Evolutionary conservation across 2,329 filamentous ascomycete genomes (phyloP).

Genomic region (Didymella pinodella): DNA sequence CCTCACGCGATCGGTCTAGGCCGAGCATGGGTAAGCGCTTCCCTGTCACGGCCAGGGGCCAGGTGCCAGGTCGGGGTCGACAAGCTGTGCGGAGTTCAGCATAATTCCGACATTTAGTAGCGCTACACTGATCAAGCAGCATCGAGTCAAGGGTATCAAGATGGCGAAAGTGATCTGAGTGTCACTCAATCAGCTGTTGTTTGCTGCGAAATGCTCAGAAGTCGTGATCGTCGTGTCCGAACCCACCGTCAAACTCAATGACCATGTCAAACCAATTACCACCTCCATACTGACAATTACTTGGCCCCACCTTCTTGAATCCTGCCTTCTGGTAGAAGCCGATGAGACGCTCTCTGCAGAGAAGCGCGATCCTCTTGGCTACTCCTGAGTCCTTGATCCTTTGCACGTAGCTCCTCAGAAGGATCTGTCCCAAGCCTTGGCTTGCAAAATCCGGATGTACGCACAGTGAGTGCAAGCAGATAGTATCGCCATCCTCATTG

Average conservation of each 20-base stretch:
- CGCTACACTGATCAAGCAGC: too few relatives aligned
- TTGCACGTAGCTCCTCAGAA: conserved; percentile 80
- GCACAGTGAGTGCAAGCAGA: conserved; percentile 83
- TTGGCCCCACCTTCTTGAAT: conserved; percentile 73
- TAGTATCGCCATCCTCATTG: conserved; percentile 74
- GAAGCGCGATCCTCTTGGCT: conserved; percentile 75
- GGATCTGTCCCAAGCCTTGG: conserved; percentile 74
- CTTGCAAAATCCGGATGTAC: conserved; percentile 78
- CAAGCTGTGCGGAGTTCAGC: too few relatives aligned
- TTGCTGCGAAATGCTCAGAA: background rate
- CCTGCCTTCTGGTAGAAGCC: conserved; percentile 78
- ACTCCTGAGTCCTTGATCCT: conserved; percentile 74
- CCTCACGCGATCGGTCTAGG: too few relatives aligned
- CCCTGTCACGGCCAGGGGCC: too few relatives aligned
- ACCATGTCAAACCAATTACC: conserved; percentile 88
- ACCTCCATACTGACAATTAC: conserved; percentile 75
- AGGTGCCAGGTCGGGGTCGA: too few relatives aligned
- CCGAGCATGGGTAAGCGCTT: too few relatives aligned
- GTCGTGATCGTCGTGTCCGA: conserved; percentile 23
- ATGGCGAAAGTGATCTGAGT: too few relatives aligned
- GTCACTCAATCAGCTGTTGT: background rate
- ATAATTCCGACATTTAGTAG: too few relatives aligned
- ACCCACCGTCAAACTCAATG: conserved; percentile 39
- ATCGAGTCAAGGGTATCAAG: too few relatives aligned
- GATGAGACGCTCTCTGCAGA: conserved; percentile 77